Base-by-base conservation (phyloP, 164 flowering plant species). In the Tetracentron sinense region DNA sequence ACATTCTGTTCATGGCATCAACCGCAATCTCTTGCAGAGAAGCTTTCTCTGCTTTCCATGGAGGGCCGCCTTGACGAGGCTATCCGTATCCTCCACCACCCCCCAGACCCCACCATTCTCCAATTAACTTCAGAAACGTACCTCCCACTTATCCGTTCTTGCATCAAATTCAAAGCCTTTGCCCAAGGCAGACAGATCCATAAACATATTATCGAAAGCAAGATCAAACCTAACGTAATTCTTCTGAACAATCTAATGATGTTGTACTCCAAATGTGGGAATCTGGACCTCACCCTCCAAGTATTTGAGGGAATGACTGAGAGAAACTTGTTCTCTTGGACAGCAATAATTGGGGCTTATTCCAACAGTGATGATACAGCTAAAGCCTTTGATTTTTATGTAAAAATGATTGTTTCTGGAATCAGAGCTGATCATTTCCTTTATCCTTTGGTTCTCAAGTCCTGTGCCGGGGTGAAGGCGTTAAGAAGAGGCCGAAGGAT, bases 291-390 rank as follows among this genome's bases (percentile, higher is more conserved):
- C 20, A 31, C 68, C 8, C 64, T 54, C 17, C 35, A 55, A 55
- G 42, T 73, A 56, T 73, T 73, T 47, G 72, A 73, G 25, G 66
- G 42, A 49, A 73, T 73, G 70, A 30, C 30, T 8, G 69, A 60
- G 38, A 73, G 69, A 42, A 73, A 73, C 54, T 55, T 73, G 31
- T 73, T 68, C 44, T 73, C 72, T 60, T 73, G 72, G 76, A 69
- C 72, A 5, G 72, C 67, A 1, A 51, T 73, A 6, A 68, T 73
- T 28, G 69, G 70, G 6, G 77, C 71, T 21, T 70, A 55, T 63
- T 38, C 54, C 15, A 70, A 70, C 20, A 50, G 22, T 46, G 67
- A 70, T 6, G 61, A 60, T 42, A 35, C 48, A 16, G 54, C 3
- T 6, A 49, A 65, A 44, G 67, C 70, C 5, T 42, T 68, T 57